These are phyloP conservation scores for Vanrija sp. DNA, from an alignment of 1,284 basidiomycete genomes.

Conservation along the genomic window DNA sequence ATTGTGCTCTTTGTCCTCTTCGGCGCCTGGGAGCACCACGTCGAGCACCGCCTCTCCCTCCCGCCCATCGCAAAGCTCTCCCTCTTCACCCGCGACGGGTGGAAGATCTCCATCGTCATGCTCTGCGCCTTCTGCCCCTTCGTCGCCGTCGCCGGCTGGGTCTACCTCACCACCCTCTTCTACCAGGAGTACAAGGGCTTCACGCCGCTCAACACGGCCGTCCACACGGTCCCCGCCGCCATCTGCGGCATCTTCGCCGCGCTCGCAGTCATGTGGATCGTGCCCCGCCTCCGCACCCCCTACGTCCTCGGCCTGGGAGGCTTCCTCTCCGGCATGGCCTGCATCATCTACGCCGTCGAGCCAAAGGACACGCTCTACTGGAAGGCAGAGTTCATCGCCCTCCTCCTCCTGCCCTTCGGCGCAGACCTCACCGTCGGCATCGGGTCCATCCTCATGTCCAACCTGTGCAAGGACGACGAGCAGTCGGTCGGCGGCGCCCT, in stretches of 20 bases:
- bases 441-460: slow-evolving; percentile 36
- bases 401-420: slow-evolving; percentile 31
- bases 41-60: slow-evolving; percentile 19
- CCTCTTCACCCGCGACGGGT: slow-evolving; percentile 22
- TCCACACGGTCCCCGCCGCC: slow-evolving; percentile 21
- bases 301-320: slow-evolving; percentile 27
- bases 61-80: slow-evolving; percentile 30
- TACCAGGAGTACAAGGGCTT: slow-evolving; percentile 24
- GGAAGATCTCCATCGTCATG: slow-evolving; percentile 23
- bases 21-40: slow-evolving; percentile 29
- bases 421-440: slow-evolving; percentile 33
- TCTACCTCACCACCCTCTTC: slow-evolving; percentile 25
- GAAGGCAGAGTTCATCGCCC: slow-evolving; percentile 28
- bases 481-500: slow-evolving; percentile 34
- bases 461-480: slow-evolving; percentile 30
- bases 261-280: slow-evolving; percentile 22
- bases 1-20: slow-evolving; percentile 34
- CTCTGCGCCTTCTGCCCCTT: slow-evolving; percentile 27
- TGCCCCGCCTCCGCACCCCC: slow-evolving; percentile 26
- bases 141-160: slow-evolving; percentile 22
- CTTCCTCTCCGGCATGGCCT: slow-evolving; percentile 21
- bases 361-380: slow-evolving; percentile 29
- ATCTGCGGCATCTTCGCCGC: slow-evolving; percentile 31
- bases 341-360: slow-evolving; percentile 31
- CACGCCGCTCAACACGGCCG: slow-evolving; percentile 19